These are phyloP conservation scores for Podosphaera xanthii DNA, from an alignment of 2,329 filamentous ascomycete genomes.

Conservation along the genomic window DNA sequence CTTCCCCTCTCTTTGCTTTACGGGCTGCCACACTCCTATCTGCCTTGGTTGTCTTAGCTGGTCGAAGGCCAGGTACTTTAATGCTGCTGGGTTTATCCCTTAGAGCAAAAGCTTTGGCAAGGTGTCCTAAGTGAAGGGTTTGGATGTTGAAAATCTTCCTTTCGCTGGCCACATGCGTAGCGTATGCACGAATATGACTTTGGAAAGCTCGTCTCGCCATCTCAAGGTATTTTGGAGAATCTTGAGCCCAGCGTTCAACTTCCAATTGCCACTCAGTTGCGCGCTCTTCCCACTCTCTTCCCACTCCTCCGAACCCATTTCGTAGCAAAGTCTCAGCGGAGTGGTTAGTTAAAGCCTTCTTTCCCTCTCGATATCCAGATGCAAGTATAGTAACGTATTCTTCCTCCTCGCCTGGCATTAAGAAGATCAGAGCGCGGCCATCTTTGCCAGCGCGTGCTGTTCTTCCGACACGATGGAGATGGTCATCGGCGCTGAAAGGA, in stretches of 20 bases:
- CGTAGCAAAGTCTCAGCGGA: conserved; percentile 43
- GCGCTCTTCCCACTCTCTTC: conserved; percentile 36
- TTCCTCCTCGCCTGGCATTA: conserved; percentile 79
- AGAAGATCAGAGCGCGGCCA: conserved; percentile 70
- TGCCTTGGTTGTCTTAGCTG: conserved; percentile 20
- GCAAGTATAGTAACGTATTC: conserved; percentile 47
- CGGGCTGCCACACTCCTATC: conserved; percentile 19
- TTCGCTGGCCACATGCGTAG: conserved; percentile 75
- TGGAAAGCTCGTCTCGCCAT: conserved; percentile 70
- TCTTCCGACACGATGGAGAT: conserved; percentile 81
- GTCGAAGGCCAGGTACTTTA: conserved; percentile 25
- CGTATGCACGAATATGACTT: conserved; percentile 82
- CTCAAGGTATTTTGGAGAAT: conserved; percentile 47
- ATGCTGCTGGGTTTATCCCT: conserved; percentile 77
- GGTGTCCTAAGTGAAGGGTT: conserved; percentile 70
- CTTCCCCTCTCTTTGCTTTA: conserved; percentile 16
- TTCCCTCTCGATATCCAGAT: conserved; percentile 21
- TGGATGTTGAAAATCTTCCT: conserved; percentile 78
- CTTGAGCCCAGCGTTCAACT: conserved; percentile 40
- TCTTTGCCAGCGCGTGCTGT: conserved; percentile 81
- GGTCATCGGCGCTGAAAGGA: conserved; percentile 78
- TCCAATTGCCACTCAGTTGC: conserved; percentile 47
- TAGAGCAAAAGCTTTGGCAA: conserved; percentile 81
- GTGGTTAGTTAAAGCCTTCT: conserved; percentile 40
- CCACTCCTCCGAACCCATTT: conserved; percentile 33